Evolutionary conservation across 2,329 filamentous ascomycete species (phyloP).

Genomic region (Alternaria conjuncta): DNA sequence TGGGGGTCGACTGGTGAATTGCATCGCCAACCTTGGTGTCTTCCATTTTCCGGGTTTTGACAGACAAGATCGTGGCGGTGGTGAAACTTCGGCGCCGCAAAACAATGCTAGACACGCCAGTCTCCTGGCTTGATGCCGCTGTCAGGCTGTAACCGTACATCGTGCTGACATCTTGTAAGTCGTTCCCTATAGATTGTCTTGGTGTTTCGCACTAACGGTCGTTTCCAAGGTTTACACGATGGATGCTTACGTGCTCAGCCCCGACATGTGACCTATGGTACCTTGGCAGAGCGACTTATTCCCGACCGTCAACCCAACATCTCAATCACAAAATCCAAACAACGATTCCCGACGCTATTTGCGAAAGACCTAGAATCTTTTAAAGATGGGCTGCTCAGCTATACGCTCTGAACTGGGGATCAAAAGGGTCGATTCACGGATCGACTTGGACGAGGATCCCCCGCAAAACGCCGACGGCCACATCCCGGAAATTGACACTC

Average conservation of each 20-base stretch:
- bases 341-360: background rate
- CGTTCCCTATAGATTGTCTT: background rate
- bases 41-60: background rate
- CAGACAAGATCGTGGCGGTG: background rate
- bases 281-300: background rate
- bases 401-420: background rate
- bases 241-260: background rate
- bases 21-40: background rate
- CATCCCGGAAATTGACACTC: slow-evolving; percentile 6
- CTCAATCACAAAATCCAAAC: background rate
- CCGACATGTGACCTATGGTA: background rate
- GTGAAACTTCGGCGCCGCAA: background rate
- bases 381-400: background rate
- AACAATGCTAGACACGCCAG: background rate
- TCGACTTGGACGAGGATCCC: background rate
- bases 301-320: background rate
- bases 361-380: background rate
- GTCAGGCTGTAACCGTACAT: background rate
- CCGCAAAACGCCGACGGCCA: slow-evolving; percentile 13
- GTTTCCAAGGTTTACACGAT: background rate
- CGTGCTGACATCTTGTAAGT: background rate
- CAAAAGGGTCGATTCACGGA: background rate
- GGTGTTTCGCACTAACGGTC: background rate
- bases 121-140: background rate
- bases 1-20: background rate